Base-by-base conservation (phyloP, 202 grass and related monocot genomes). In the Carex sylvatica region DNA sequence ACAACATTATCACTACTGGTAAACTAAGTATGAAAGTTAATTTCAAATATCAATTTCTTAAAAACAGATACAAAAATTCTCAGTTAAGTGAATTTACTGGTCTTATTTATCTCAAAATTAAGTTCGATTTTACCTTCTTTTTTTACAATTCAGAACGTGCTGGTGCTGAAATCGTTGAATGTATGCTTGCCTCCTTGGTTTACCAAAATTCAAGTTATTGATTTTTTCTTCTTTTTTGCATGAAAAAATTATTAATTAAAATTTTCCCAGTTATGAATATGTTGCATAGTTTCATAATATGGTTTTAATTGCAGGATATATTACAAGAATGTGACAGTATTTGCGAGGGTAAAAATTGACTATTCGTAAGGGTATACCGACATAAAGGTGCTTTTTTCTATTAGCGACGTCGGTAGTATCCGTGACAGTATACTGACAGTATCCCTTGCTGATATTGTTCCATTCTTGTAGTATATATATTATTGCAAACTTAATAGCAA, bases 171-270 rank as follows among this genome's bases (percentile, higher is more conserved):
- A 89, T 97, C 51, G 83, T 94, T 61, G 94, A 97, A 80, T 97
- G 94, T 28, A 28, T 69, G 91, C 94, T 30, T 97, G 94, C 58
- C 74, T 97, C 74, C 86, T 97, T 38, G 94, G 89, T 19, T 83
- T 97, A 74, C 91, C 94, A 38, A 92, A 97, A 87, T 92, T 97
- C 75, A 97, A 90, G 91, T 91, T 92, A 85, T 38, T 65, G 1
- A 85, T 31, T 19, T 49, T 5, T 62, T 5, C 14, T 47, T 44
- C 33, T 74, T 8, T 15, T 65, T 83, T 6, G 7, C 18, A 54
- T 44, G 35, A 22, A 12, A 66, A 47, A 3, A 3, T 6, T 42
- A 59, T 60, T 59, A 68, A 68, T 52, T 53, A 47, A 35, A 24
- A 4, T 33, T 36, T 42, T 30, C 65, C 13, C 13, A 40, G 2